Evolutionary conservation across 495 filamentous ascomycete species (phyloP).

Genomic region (Penicillium crystallinum): DNA sequence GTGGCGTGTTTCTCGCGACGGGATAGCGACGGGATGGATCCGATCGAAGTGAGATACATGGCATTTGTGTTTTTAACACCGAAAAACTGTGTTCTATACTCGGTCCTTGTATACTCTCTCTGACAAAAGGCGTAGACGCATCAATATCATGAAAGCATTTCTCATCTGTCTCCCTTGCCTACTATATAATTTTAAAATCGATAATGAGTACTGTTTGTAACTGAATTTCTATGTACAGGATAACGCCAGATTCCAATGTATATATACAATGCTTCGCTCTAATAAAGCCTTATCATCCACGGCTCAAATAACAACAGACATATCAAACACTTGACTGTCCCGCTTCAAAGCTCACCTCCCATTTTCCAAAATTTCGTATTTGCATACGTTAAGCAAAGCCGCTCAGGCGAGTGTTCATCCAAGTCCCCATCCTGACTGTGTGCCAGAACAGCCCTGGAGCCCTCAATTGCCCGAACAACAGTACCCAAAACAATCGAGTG

Average conservation of each 20-base stretch:
- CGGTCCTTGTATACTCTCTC: slow-evolving; percentile 7
- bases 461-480: slow-evolving; percentile 24
- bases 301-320: not conserved
- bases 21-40: slow-evolving; percentile 8
- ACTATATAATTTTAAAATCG: not conserved
- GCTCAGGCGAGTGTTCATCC: slow-evolving; percentile 13
- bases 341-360: slow-evolving; percentile 30
- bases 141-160: slow-evolving; percentile 7
- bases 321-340: too few relatives aligned
- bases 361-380: slow-evolving; percentile 45
- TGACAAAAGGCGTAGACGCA: slow-evolving; percentile 1
- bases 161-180: not conserved
- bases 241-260: not conserved
- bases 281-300: slow-evolving; percentile 2
- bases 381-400: slow-evolving; percentile 41
- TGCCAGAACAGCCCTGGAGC: not conserved
- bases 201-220: not conserved
- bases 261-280: slow-evolving; percentile 6
- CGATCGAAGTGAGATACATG: slow-evolving; percentile 19
- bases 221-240: slow-evolving; percentile 5
- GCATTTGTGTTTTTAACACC: slow-evolving; percentile 17
- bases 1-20: slow-evolving; percentile 12
- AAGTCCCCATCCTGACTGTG: not conserved
- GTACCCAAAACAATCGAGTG: slow-evolving; percentile 41
- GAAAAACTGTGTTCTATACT: slow-evolving; percentile 23